Conservation (phyloP, 2,329 filamentous ascomycete species). For the Venturia effusa region DNA sequence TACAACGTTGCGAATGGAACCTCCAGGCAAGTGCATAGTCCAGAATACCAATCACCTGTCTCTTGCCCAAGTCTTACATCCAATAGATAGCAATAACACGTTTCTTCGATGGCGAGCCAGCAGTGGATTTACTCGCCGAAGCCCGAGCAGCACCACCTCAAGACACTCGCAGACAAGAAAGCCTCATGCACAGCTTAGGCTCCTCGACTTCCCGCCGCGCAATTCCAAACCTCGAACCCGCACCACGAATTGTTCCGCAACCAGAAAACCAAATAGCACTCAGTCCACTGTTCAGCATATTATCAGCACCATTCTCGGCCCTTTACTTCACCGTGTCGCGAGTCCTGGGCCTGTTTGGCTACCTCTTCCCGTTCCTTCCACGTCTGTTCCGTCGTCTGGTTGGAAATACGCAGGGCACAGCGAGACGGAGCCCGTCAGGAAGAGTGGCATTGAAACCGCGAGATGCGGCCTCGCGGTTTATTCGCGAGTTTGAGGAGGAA, state of each 20-base stretch:
- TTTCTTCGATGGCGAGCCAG: slow-evolving; percentile 92
- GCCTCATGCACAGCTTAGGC: slow-evolving; percentile 47
- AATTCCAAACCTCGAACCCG: slow-evolving; percentile 48
- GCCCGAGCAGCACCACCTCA: slow-evolving; percentile 54
- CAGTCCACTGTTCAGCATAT: slow-evolving; percentile 63
- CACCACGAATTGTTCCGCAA: slow-evolving; percentile 75
- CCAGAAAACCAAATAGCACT: slow-evolving; percentile 53
- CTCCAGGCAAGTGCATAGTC: slow-evolving; percentile 55
- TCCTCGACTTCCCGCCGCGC: slow-evolving; percentile 22
- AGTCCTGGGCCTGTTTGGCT: slow-evolving; percentile 61
- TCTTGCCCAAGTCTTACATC: slow-evolving; percentile 10
- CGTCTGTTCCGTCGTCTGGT: slow-evolving; percentile 44
- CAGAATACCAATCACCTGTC: not conserved
- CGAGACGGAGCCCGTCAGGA: slow-evolving; percentile 49
- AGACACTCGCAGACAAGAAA: slow-evolving; percentile 57
- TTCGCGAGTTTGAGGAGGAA: slow-evolving; percentile 89
- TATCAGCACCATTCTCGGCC: slow-evolving; percentile 73
- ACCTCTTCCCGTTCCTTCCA: slow-evolving; percentile 72
- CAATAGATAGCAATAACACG: slow-evolving; percentile 82
- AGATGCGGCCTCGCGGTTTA: slow-evolving; percentile 80
- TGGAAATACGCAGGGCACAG: slow-evolving; percentile 31
- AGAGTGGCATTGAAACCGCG: slow-evolving; percentile 69
- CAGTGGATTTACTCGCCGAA: slow-evolving; percentile 65
- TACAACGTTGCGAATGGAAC: slow-evolving; percentile 90
- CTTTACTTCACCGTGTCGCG: slow-evolving; percentile 62